Conservation (phyloP, 208 protist species). For the Wallacemonas sp. region DNA sequence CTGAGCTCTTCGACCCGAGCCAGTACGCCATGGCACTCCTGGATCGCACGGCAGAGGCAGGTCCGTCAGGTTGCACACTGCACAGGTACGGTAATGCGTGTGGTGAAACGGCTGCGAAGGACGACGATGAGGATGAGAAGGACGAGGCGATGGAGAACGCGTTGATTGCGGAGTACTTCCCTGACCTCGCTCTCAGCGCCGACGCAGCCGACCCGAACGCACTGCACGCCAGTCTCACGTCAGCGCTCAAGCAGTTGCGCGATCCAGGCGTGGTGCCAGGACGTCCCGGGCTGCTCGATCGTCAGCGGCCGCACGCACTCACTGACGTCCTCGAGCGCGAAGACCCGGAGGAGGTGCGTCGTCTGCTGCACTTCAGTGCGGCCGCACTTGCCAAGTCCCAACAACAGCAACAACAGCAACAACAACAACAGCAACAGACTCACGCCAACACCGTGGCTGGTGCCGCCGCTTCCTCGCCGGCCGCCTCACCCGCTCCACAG, state of each 20-base stretch:
- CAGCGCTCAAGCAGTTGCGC: neutral
- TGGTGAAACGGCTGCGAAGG: too few relatives aligned
- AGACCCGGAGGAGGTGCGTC: conserved; percentile 9
- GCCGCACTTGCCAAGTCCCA: neutral
- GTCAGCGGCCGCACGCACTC: neutral
- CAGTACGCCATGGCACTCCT: conserved; percentile 27
- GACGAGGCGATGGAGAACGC: neutral
- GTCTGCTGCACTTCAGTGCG: conserved; percentile 18
- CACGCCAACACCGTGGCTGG: neutral
- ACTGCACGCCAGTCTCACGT: neutral
- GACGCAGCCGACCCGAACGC: neutral
- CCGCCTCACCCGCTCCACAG: neutral
- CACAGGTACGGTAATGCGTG: too few relatives aligned
- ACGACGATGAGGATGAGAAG: conserved; percentile 10
- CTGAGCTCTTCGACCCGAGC: conserved; percentile 14
- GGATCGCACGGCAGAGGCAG: neutral
- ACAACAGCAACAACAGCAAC: conserved; percentile 6
- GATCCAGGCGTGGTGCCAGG: neutral
- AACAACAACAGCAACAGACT: neutral
- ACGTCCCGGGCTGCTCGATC: neutral
- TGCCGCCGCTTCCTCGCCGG: neutral
- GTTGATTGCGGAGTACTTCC: conserved; percentile 15
- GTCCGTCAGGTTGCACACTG: too few relatives aligned
- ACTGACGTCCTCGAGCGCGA: conserved; percentile 13
- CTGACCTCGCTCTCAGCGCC: conserved; percentile 1